Base-by-base conservation (phyloP, 2,329 filamentous ascomycete species). In the Capronia coronata region DNA sequence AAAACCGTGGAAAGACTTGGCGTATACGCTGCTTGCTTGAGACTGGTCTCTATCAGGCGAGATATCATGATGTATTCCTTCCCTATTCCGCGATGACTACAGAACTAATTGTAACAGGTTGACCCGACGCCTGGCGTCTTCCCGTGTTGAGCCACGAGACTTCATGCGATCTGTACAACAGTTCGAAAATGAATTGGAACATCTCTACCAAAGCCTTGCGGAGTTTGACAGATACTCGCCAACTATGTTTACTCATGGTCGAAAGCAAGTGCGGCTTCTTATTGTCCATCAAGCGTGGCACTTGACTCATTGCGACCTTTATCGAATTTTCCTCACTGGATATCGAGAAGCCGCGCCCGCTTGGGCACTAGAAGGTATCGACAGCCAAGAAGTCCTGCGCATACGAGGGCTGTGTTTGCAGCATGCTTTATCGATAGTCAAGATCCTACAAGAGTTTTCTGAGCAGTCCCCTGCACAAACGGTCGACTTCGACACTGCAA, bases 221-320 rank as follows among this genome's bases (percentile, higher is more conserved):
- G 51, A 54, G 5, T 45, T 47, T 5, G 44, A 54, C 27, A 39
- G 34, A 18, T 51, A 54, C 35, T 47, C 45, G 2, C 19, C 51
- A 11, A 42, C 34, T 10, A 50, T 51, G 6, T 54, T 54, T 43
- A 45, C 40, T 22, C 45, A 51, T 16, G 47, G 42, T 29, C 30
- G 30, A 45, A 37, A 45, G 37, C 51, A 49, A 18, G 48, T 43
- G n/a, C 48, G 51, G 19, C 45, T 51, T 22, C 51, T 54, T 6
- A 48, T 57, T 41, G 43, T 57, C 23, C 54, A 57, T 34, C 43
- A 55, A 6, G 54, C 47, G n/a, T 57, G 51, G 51, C 54, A 49
- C 43, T 51, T 54, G 27, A 41, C 48, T 2, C 53, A 54, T 32
- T 54, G 51, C 43, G 54, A 57, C 22, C 48, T 57, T 22, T 52